Evolutionary conservation across 345 rosid genomes (phyloP).

Genomic region (Psidium guajava): DNA sequence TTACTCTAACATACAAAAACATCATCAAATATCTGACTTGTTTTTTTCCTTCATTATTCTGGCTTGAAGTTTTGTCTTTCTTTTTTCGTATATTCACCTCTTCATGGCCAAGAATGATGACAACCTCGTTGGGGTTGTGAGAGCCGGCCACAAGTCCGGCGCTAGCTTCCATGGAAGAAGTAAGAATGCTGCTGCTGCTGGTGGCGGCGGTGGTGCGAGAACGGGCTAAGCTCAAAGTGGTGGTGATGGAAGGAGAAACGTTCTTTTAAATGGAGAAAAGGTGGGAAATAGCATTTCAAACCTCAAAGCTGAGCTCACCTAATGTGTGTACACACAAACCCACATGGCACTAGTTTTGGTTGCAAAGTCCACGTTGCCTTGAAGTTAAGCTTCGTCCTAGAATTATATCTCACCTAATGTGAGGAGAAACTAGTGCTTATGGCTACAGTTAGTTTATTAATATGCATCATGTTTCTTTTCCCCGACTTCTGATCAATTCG

Average conservation of each 20-base stretch:
- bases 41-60: background rate
- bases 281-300: background rate
- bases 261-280: slow-evolving; percentile 3
- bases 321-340: slow-evolving; percentile 11
- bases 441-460: background rate
- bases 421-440: background rate
- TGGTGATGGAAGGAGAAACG: background rate
- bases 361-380: slow-evolving; percentile 93
- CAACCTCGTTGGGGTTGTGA: slow-evolving; percentile 91
- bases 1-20: background rate
- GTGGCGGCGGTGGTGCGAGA: slow-evolving; percentile 1
- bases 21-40: background rate
- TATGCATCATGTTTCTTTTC: background rate
- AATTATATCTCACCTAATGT: slow-evolving; percentile 4
- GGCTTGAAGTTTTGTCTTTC: background rate
- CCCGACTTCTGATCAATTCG: background rate
- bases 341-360: slow-evolving; percentile 33
- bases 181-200: background rate
- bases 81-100: slow-evolving; percentile 32
- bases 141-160: slow-evolving; percentile 97
- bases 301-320: slow-evolving; percentile 20
- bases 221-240: background rate
- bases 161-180: slow-evolving; percentile 70
- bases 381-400: slow-evolving; percentile 64
- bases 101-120: slow-evolving; percentile 84